These are phyloP conservation scores for Vigna nakashimae DNA, from an alignment of 306 rosid genomes.

Conservation along the genomic window DNA sequence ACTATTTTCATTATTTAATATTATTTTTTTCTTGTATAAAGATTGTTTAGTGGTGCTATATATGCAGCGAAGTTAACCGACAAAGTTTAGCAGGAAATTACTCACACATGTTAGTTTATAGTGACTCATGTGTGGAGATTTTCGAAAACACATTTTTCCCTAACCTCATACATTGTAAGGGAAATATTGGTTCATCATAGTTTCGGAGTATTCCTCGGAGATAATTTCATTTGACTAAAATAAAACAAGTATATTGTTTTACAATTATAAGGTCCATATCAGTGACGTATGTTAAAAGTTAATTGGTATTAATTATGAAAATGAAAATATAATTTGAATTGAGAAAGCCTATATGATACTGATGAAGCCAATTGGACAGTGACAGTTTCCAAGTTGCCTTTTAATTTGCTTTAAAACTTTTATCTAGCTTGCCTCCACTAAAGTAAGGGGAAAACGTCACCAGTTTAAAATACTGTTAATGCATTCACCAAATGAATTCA, in stretches of 20 bases:
- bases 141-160: neutral
- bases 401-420: constrained; percentile 6
- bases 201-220: neutral
- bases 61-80: too few species aligned
- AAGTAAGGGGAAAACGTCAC: constrained; percentile 4
- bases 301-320: neutral
- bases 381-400: neutral
- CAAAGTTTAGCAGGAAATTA: too few species aligned
- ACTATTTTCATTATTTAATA: too few species aligned
- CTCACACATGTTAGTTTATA: neutral
- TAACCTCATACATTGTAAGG: neutral
- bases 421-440: constrained; percentile 19
- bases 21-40: too few species aligned
- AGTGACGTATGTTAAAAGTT: neutral
- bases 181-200: neutral
- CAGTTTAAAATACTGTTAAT: constrained; percentile 23
- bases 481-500: constrained; percentile 20
- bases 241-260: too few species aligned
- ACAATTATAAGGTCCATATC: neutral
- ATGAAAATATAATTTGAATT: neutral
- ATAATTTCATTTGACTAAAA: too few species aligned
- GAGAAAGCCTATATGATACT: neutral
- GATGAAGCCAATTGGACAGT: constrained; percentile 5
- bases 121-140: neutral
- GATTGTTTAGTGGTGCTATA: too few species aligned